Evolutionary conservation across 345 rosid genomes (phyloP).

Genomic region (Xanthoceras sorbifolium): DNA sequence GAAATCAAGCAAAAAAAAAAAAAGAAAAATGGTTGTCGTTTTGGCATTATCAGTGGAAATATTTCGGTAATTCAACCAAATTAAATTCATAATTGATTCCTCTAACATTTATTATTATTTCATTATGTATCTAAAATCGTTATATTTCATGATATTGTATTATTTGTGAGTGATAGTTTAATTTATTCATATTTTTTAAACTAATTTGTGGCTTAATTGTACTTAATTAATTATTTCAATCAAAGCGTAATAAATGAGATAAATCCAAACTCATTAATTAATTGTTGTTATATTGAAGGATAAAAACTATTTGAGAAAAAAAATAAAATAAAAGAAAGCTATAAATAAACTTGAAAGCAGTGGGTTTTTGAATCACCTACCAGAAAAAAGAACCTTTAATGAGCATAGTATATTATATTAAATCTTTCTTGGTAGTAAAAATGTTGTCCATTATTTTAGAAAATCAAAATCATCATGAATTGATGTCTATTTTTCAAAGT

Average conservation of each 20-base stretch:
- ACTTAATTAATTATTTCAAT: too few species aligned
- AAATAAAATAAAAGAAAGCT: not conserved
- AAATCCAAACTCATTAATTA: not conserved
- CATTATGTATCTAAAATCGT: too few species aligned
- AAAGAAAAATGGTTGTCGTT: not conserved
- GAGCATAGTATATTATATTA: not conserved
- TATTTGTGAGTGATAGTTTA: too few species aligned
- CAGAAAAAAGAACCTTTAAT: not conserved
- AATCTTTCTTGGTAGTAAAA: not conserved
- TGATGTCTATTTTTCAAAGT: slow-evolving; percentile 30
- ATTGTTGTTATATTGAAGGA: not conserved
- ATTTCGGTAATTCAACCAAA: not conserved
- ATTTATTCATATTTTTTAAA: too few species aligned
- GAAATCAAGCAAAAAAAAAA: not conserved
- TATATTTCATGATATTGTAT: too few species aligned
- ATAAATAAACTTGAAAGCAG: too few species aligned
- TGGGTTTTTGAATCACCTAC: not conserved
- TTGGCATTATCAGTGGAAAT: not conserved
- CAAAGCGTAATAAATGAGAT: not conserved
- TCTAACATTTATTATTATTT: too few species aligned
- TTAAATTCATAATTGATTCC: not conserved
- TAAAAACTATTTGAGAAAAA: not conserved
- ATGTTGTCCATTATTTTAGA: slow-evolving; percentile 27
- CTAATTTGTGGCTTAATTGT: too few species aligned
- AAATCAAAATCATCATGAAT: slow-evolving; percentile 27